Base-by-base conservation (phyloP, 2,329 filamentous ascomycete species). In the Ascocoryne sarcoides region DNA sequence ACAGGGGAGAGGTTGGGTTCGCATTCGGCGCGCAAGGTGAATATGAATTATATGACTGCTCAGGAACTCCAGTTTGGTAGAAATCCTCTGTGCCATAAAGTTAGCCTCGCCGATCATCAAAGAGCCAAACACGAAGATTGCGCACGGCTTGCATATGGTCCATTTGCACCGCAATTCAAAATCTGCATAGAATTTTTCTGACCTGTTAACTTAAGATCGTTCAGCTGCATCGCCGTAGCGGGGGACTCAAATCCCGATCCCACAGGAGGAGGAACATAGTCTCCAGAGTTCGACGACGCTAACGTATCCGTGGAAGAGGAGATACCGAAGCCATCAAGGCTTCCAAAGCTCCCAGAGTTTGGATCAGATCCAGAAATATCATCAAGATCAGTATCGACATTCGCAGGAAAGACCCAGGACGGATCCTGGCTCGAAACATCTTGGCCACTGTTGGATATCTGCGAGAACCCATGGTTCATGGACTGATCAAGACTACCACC, bases 311-410 rank as follows among this genome's bases (percentile, higher is more conserved):
- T 44, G 9, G 45, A 35, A 12, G 47, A 37, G 8, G 47, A 41
- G 10, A n/a, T n/a, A n/a, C 40, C n/a, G 37, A 40, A 38, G 33
- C 38, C 40, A 20, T 49, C 45, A 37, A 57, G 46, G 42, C 44
- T 54, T n/a, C 44, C 49, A 34, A 46, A 48, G 32, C 42, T 53
- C 20, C 47, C 48, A 42, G 47, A 46, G n/a, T 47, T 43, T 20
- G 49, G 45, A 10, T 52, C 52, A 10, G 49, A 43, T 32, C 46
- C 47, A 15, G 41, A 37, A 15, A 45, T 42, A 28, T 47, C 50
- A n/a, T 49, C 48, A 14, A 48, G 32, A 3, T 48, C 47, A 8
- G 45, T 39, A 12, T 37, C 46, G 21, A 45, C 15, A 37, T 29
- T 32, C 10, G 46, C 28, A 23, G 43, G 23, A 15, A 44, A 23